These are phyloP conservation scores for Peribolospora baueri DNA, from an alignment of 768 basidiomycete species.

Conservation along the genomic window DNA sequence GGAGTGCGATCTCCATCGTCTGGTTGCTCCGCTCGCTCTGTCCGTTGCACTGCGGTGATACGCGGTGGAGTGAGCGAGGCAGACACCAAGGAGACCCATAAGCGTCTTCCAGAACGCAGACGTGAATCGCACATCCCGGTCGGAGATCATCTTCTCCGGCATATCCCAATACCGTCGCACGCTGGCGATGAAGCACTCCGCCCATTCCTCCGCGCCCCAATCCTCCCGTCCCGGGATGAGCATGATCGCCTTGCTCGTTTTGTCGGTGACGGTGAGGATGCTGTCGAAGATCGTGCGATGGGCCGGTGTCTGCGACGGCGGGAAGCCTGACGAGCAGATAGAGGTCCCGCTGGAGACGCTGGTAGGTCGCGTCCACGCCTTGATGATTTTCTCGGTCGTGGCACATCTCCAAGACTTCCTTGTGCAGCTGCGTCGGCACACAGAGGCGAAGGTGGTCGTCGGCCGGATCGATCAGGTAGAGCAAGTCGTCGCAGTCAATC, in stretches of 20 bases:
- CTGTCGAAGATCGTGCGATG: neutral
- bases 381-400: too few relatives aligned
- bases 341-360: too few relatives aligned
- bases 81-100: conserved; percentile 8
- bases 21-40: conserved; percentile 25
- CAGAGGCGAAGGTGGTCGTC: too few relatives aligned
- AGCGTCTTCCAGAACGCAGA: conserved; percentile 1
- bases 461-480: too few relatives aligned
- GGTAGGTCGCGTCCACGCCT: too few relatives aligned
- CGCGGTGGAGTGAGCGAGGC: conserved; percentile 21
- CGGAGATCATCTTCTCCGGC: conserved; percentile 14
- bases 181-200: too few relatives aligned
- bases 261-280: neutral
- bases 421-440: too few relatives aligned
- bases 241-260: conserved; percentile 3
- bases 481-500: too few relatives aligned
- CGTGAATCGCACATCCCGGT: conserved; percentile 14
- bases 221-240: too few relatives aligned
- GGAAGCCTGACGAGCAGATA: neutral
- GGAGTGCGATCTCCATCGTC: conserved; percentile 22
- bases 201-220: too few relatives aligned
- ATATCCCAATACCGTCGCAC: conserved; percentile 11
- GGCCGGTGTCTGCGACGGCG: neutral
- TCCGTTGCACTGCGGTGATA: conserved; percentile 27
- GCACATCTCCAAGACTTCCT: too few relatives aligned